phyloP scores from a whole-genome alignment of 2,329 filamentous ascomycete genomes.

The Trichoderma guizhouense region DNA sequence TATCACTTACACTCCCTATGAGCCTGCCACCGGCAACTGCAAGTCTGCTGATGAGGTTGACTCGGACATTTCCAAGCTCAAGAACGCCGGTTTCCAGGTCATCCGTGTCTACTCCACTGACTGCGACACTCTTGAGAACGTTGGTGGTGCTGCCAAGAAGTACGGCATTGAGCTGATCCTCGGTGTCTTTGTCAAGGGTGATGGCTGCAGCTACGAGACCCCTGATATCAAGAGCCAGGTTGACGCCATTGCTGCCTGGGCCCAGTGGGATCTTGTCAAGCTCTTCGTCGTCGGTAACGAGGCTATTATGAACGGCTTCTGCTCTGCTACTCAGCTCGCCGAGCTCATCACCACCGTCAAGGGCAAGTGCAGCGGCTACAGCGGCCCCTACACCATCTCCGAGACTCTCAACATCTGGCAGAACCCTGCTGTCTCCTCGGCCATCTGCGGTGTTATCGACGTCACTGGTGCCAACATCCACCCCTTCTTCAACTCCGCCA shows the following conservation, averaged over 20 bases:
- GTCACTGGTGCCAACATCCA: constrained; percentile 84
- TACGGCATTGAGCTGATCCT: constrained; percentile 76
- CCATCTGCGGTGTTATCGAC: constrained; percentile 72
- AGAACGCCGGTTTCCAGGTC: constrained; percentile 62
- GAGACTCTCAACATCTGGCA: constrained; percentile 81
- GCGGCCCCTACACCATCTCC: constrained; percentile 73
- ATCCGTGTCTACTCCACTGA: constrained; percentile 90
- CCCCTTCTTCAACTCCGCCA: constrained; percentile 82
- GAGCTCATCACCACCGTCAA: constrained; percentile 67
- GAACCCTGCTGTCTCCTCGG: constrained; percentile 51
- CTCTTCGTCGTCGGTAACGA: constrained; percentile 90
- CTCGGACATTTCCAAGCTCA: constrained; percentile 60
- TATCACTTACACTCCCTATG: constrained; percentile 79
- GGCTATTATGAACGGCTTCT: constrained; percentile 73
- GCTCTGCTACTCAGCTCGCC: constrained; percentile 61
- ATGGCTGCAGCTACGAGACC: constrained; percentile 55
- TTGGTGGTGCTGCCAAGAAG: constrained; percentile 65
- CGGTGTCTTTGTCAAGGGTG: constrained; percentile 77
- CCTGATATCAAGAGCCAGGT: constrained; percentile 71
- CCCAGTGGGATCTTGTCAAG: constrained; percentile 70
- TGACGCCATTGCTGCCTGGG: constrained; percentile 67
- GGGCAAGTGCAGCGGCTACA: constrained; percentile 68
- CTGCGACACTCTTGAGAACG: constrained; percentile 74
- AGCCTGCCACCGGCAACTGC: constrained; percentile 55
- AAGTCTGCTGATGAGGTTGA: constrained; percentile 58